Evolutionary conservation across 2,329 filamentous ascomycete genomes (phyloP).

Genomic region (Erysiphe pulchra): DNA sequence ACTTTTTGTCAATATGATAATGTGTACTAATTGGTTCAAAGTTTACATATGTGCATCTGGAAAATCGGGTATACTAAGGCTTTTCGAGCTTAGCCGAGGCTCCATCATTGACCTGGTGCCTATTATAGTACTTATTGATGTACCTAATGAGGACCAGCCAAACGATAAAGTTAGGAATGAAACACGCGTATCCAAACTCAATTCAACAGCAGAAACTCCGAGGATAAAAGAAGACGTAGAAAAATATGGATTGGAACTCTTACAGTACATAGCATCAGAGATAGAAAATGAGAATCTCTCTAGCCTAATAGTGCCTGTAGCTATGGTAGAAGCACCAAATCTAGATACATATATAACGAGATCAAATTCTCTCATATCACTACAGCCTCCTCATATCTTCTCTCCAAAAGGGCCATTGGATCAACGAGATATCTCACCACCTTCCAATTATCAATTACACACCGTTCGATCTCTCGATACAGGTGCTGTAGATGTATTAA

Average conservation of each 20-base stretch:
- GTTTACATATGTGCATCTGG: slow-evolving; percentile 27
- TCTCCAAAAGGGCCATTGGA: neutral
- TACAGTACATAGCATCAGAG: slow-evolving; percentile 22
- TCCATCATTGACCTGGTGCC: slow-evolving; percentile 21
- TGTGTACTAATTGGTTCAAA: slow-evolving; percentile 7
- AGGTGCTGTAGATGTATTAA: slow-evolving; percentile 66
- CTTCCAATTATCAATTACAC: slow-evolving; percentile 20
- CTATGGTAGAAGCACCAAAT: slow-evolving; percentile 15
- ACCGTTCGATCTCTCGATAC: slow-evolving; percentile 57
- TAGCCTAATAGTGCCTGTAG: slow-evolving; percentile 23
- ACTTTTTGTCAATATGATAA: neutral
- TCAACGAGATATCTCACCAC: slow-evolving; percentile 10
- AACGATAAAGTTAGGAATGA: slow-evolving; percentile 3
- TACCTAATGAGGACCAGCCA: slow-evolving; percentile 18
- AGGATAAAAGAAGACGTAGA: slow-evolving; percentile 12
- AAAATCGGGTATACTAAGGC: slow-evolving; percentile 23
- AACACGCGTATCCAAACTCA: neutral
- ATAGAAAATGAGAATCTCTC: slow-evolving; percentile 22
- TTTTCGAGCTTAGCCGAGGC: slow-evolving; percentile 23
- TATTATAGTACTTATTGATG: slow-evolving; percentile 28
- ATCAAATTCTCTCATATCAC: neutral
- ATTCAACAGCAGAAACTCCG: neutral
- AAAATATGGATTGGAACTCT: slow-evolving; percentile 20
- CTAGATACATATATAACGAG: neutral
- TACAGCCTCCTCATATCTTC: neutral